These are phyloP conservation scores for Phoma sp. DNA, from an alignment of 2,329 filamentous ascomycete genomes.

Conservation along the genomic window DNA sequence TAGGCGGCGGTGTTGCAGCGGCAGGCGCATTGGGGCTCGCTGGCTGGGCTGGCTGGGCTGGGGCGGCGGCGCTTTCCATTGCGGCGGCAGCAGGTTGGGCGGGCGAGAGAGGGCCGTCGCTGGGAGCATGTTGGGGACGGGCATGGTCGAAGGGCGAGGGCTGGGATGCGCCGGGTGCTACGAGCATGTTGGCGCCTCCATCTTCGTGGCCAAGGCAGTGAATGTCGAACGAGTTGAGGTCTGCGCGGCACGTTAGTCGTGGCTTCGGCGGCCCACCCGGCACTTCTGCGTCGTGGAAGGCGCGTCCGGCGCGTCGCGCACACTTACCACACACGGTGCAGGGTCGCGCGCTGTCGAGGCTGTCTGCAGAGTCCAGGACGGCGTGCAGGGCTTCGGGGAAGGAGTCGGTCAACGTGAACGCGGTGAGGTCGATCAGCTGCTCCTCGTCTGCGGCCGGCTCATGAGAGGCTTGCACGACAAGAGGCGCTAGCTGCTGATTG, in stretches of 20 bases:
- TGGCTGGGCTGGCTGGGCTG: slow-evolving; percentile 31
- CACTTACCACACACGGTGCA: slow-evolving; percentile 6
- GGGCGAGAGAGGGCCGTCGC: slow-evolving; percentile 24
- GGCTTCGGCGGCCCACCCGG: slow-evolving; percentile 12
- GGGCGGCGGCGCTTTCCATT: slow-evolving; percentile 41
- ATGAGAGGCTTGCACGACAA: slow-evolving; percentile 21
- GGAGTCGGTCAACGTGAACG: slow-evolving; percentile 1
- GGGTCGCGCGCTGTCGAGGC: background rate
- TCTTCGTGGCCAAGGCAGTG: slow-evolving; percentile 23
- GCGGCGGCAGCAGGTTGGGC: slow-evolving; percentile 29
- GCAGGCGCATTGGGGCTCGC: slow-evolving; percentile 25
- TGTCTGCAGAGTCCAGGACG: background rate
- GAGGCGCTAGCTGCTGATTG: slow-evolving; percentile 21
- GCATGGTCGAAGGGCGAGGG: slow-evolving; percentile 26
- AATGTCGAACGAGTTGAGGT: slow-evolving; percentile 1
- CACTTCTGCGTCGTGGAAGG: slow-evolving; percentile 4
- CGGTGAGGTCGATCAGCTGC: slow-evolving; percentile 5
- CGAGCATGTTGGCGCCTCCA: slow-evolving; percentile 43
- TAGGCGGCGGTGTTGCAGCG: slow-evolving; percentile 20
- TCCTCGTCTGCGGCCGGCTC: slow-evolving; percentile 5
- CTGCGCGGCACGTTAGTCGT: slow-evolving; percentile 16
- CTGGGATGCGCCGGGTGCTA: slow-evolving; percentile 31
- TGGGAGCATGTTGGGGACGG: slow-evolving; percentile 33
- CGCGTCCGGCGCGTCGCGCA: slow-evolving; percentile 8
- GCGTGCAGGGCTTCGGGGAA: background rate